phyloP scores from a whole-genome alignment of 139 green algal genomes.

The Chlamydomonas applanata region DNA sequence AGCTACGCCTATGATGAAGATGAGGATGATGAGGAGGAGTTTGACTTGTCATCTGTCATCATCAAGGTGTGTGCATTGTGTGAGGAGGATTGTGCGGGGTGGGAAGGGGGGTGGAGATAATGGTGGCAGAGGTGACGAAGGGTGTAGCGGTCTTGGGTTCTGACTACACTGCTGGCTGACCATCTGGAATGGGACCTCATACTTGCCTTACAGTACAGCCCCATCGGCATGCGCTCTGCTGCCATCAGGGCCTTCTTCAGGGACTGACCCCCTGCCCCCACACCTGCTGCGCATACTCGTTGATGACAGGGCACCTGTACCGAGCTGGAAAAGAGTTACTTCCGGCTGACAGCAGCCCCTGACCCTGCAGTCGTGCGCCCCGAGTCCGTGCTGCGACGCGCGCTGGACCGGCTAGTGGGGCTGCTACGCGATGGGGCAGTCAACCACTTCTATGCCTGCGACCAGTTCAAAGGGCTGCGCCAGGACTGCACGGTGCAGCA shows the following conservation, averaged over 20 bases:
- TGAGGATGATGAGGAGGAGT: conserved; percentile 20
- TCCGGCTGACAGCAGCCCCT: conserved; percentile 71
- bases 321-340: conserved; percentile 84
- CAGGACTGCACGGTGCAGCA: conserved; percentile 89
- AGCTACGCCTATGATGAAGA: conserved; percentile 5
- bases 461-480: conserved; percentile 92
- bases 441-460: conserved; percentile 72
- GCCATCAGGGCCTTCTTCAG: too few relatives aligned
- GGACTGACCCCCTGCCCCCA: too few relatives aligned
- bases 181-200: too few relatives aligned
- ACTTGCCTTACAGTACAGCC: too few relatives aligned
- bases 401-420: conserved; percentile 61
- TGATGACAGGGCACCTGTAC: conserved; percentile 29
- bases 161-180: too few relatives aligned
- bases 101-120: too few relatives aligned
- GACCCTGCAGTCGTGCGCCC: conserved; percentile 58
- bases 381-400: conserved; percentile 55
- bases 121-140: too few relatives aligned
- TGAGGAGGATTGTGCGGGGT: too few relatives aligned
- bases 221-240: too few relatives aligned
- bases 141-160: too few relatives aligned
- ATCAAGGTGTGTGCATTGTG: too few relatives aligned
- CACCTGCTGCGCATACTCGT: too few relatives aligned
- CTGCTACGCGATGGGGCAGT: conserved; percentile 40
- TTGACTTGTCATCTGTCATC: conserved; percentile 14